Base-by-base conservation (phyloP, 2,329 filamentous ascomycete genomes). In the Monilinia aucupariae region DNA sequence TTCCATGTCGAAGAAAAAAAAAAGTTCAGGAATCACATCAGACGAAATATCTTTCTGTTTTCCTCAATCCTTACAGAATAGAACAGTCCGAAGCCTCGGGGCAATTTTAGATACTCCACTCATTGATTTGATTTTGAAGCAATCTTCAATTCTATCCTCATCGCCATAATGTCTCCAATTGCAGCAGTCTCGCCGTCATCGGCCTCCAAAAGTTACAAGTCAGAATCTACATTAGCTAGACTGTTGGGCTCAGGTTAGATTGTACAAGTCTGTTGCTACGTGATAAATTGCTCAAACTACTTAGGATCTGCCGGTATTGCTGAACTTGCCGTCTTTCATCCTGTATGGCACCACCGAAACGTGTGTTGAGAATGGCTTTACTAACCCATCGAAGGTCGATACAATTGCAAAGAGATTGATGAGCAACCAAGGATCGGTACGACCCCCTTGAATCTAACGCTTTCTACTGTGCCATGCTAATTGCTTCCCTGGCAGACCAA, bases 371-470 rank as follows among this genome's bases (percentile, higher is more conserved):
- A 66, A 66, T 63, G 49, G 52, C 22, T 32, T 54, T 64, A 65
- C 69, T 69, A 68, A 75, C 65, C 66, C 70, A 71, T 74, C 70
- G 63, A 72, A 93, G 90, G 91, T 99, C 76, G 94, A 99, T 79
- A 99, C 94, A 58, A 97, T 96, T 73, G 93, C 94, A 68, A 99
- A 99, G 83, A 91, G 94, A 71, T 85, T 99, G 78, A 99, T 99
- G 94, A 97, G 92, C 85, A 97, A 99, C 79, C 89, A 96, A 76
- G 86, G 85, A 74, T 90, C 82, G 79, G 84, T 90, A 68, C 3
- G 47, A n/a, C 6, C 20, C 34, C 15, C 41, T 17, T 12, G 15
- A 22, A 12, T 39, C 39, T 2, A 45, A 60, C 34, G 3, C n/a
- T 52, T 58, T 58, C 43, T 34, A 25, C n/a, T 30, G 8, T 47